A percentile compares a stretch with the other conserved stretches of the same genome.
phyloP scores from a whole-genome alignment of 805 yeast species.

The Candida insectorum region DNA sequence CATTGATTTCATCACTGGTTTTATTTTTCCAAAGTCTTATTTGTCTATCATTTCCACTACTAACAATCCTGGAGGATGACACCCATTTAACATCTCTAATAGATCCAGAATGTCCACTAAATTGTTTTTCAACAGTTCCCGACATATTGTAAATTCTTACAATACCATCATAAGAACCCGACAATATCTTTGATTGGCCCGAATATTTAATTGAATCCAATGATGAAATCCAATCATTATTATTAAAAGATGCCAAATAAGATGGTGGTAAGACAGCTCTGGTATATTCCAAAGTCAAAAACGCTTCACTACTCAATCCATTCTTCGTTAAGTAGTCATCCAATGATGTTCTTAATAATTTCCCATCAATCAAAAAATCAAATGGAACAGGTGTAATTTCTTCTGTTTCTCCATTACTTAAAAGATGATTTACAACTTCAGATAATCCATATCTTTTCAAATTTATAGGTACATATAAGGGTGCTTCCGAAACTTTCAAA shows the following conservation, averaged over 20 bases:
- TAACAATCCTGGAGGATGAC: constrained; percentile 67
- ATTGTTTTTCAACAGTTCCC: constrained; percentile 76
- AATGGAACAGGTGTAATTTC: constrained; percentile 74
- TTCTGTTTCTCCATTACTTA: constrained; percentile 37
- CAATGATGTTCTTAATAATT: constrained; percentile 70
- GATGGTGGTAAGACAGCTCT: constrained; percentile 94
- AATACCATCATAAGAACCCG: constrained; percentile 93
- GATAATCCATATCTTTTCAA: constrained; percentile 89
- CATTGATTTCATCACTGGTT: constrained; percentile 30
- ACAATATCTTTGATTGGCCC: constrained; percentile 55
- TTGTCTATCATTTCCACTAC: constrained; percentile 87
- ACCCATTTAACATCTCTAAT: constrained; percentile 81
- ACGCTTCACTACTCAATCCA: constrained; percentile 80
- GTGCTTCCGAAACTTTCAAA: constrained; percentile 69
- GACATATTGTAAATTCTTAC: constrained; percentile 84
- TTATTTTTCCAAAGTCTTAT: constrained; percentile 82
- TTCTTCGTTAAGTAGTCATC: constrained; percentile 73
- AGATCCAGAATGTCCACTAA: constrained; percentile 86
- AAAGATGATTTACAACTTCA: constrained; percentile 89
- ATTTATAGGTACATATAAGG: constrained; percentile 82
- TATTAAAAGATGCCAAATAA: constrained; percentile 78
- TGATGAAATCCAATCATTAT: constrained; percentile 95
- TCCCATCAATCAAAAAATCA: constrained; percentile 87
- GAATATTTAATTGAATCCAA: constrained; percentile 49
- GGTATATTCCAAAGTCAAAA: constrained; percentile 81